Evolutionary conservation across 495 filamentous ascomycete genomes (phyloP).

Genomic region (Hamigera avellanea): DNA sequence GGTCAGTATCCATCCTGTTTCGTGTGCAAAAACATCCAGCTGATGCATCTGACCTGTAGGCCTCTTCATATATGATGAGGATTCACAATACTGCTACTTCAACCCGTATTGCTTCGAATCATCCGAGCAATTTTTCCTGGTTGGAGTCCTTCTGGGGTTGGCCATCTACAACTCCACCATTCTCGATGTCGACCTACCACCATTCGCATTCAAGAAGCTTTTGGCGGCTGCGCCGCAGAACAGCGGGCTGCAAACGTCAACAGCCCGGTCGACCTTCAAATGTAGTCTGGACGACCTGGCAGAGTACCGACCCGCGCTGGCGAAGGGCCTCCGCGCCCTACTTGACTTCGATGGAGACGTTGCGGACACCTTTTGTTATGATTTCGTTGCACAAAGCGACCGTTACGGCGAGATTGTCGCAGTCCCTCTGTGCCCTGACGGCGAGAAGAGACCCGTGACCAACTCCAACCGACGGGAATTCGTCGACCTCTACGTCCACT

Average conservation of each 20-base stretch:
- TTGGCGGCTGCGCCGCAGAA: conserved; percentile 56
- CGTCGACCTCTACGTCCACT: conserved; percentile 75
- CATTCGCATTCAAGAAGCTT: conserved; percentile 87
- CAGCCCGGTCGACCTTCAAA: conserved; percentile 49
- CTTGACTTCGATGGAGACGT: conserved; percentile 83
- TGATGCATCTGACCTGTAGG: conserved; percentile 31
- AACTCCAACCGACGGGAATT: conserved; percentile 79
- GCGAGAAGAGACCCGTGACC: conserved; percentile 68
- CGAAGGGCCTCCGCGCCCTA: conserved; percentile 62
- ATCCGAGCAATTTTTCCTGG: conserved; percentile 86
- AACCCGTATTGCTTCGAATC: conserved; percentile 87
- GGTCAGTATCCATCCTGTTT: conserved; percentile 38
- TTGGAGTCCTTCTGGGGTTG: conserved; percentile 78
- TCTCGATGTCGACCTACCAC: conserved; percentile 78
- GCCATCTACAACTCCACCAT: conserved; percentile 98
- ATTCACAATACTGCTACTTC: conserved; percentile 90
- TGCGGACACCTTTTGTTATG: conserved; percentile 66
- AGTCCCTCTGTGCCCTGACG: conserved; percentile 64
- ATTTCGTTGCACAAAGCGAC: conserved; percentile 70
- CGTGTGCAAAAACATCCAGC: too few species aligned
- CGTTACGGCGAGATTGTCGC: conserved; percentile 57
- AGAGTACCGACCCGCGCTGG: conserved; percentile 69
- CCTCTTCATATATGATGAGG: conserved; percentile 89
- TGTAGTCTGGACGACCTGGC: conserved; percentile 77
- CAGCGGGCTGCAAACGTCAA: conserved; percentile 37